Conservation (phyloP, 2,329 filamentous ascomycete genomes). For the Ceratocystis smalleyi region DNA sequence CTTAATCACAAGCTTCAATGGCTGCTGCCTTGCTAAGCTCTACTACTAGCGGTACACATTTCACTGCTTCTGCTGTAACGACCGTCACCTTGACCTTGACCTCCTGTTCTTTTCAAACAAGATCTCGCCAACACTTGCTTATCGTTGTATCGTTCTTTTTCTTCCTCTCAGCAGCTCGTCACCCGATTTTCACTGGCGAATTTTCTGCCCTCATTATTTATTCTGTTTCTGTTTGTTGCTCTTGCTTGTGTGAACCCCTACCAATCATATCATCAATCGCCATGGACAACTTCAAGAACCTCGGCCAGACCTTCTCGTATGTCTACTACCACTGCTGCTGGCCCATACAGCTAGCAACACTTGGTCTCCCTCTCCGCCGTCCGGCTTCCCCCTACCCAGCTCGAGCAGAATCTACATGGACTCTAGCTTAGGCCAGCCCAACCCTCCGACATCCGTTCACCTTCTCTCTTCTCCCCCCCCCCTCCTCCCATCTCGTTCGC, state of each 20-base stretch:
- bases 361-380: background rate
- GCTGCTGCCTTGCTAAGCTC: background rate
- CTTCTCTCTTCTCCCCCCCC: background rate
- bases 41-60: background rate
- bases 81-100: background rate
- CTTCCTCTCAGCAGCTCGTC: too few relatives aligned
- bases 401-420: background rate
- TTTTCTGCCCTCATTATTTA: background rate
- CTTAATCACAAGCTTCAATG: constrained; percentile 6
- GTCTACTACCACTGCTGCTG: background rate
- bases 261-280: background rate
- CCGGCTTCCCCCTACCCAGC: background rate
- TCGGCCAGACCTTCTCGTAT: constrained; percentile 18
- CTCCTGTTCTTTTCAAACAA: background rate
- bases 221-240: background rate
- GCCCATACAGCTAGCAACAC: too few relatives aligned
- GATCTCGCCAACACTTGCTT: background rate
- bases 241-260: background rate
- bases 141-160: too few relatives aligned
- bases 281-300: constrained; percentile 17
- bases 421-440: background rate
- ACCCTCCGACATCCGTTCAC: background rate
- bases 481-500: background rate
- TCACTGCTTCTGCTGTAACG: background rate
- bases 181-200: background rate